Evolutionary conservation across 1,139 yeast genomes (phyloP), one percentile per base, ranked within the genome.

Genomic region (Geotrichum australiense): DNA sequence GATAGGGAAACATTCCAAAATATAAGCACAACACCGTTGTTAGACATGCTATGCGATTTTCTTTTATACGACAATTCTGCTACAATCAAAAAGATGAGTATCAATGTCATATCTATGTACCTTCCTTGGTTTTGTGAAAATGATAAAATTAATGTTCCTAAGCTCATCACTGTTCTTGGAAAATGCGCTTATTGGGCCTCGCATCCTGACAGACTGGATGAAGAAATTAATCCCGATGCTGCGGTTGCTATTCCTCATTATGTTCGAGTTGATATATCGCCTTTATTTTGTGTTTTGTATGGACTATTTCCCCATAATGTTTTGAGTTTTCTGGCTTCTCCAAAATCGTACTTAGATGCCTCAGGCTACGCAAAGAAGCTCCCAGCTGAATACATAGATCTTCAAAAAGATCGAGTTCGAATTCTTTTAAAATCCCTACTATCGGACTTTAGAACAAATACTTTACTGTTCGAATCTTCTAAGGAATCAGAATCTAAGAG

Each of bases 251-350:
- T 48, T 19, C 51, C 52, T 10, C 56, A 53, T 22, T 46, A 47
- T 11, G 42, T 52, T 11, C 42, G 44, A 10, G 54, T 58, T 2
- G 48, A 58, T 29, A 50, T 58, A 26, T 47, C 56, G 2, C 62
- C 66, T 8, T 51, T 70, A 12, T 67, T 64, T 37, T 69, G 78
- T 0, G 60, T 74, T 26, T 54, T 79, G 2, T 80, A 80, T 51
- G 86, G 83, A 0, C 55, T 79, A n/a, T 79, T 69, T 50, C 85
- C 86, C 0, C 59, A 66, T 23, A 74, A 75, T 50, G 57, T 77
- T 3, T 53, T 70, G 26, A 54, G 58, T 4, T 79, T 75, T 51
- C 50, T 71, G 15, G 60, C 65, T 18, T 57, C 63, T 27, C 80
- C 84, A 0, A 47, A 56, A 4, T 29, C 16, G 10, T 45, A 38